Conservation (phyloP, 306 rosid species). For the Rosa persica region DNA sequence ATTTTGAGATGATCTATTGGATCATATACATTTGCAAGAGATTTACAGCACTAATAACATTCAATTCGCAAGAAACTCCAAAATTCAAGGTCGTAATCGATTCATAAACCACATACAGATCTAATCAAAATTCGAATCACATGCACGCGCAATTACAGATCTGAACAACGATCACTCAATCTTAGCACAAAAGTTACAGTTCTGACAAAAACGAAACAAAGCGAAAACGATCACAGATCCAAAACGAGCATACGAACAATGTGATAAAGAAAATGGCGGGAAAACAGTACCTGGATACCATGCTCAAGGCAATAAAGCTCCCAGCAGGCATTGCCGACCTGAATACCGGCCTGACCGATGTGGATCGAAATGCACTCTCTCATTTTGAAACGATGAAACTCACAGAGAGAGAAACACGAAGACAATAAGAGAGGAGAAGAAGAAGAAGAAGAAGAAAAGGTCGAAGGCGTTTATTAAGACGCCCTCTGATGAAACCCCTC, state of each 20-base stretch:
- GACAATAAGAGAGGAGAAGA: background rate
- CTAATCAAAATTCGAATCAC: background rate
- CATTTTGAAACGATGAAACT: constrained; percentile 40
- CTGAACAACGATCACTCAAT: background rate
- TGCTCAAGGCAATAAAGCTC: constrained; percentile 95
- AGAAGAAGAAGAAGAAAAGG: background rate
- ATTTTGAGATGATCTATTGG: background rate
- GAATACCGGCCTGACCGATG: constrained; percentile 97
- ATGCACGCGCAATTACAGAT: background rate
- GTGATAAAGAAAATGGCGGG: background rate
- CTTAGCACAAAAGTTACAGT: background rate
- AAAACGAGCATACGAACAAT: background rate
- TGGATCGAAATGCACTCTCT: constrained; percentile 94
- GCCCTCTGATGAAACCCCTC: constrained; percentile 40
- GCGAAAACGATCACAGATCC: background rate
- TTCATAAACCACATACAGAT: background rate
- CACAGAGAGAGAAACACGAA: background rate
- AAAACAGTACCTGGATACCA: constrained; percentile 63
- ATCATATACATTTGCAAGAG: background rate
- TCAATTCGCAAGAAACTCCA: background rate
- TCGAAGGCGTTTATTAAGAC: constrained; percentile 86
- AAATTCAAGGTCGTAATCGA: background rate
- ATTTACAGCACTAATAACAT: too few relatives aligned
- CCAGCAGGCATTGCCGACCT: constrained; percentile 98
- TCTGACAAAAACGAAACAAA: background rate